These are phyloP conservation scores for Phyllosticta citribraziliensis DNA, from an alignment of 2,329 filamentous ascomycete species.

Conservation along the genomic window DNA sequence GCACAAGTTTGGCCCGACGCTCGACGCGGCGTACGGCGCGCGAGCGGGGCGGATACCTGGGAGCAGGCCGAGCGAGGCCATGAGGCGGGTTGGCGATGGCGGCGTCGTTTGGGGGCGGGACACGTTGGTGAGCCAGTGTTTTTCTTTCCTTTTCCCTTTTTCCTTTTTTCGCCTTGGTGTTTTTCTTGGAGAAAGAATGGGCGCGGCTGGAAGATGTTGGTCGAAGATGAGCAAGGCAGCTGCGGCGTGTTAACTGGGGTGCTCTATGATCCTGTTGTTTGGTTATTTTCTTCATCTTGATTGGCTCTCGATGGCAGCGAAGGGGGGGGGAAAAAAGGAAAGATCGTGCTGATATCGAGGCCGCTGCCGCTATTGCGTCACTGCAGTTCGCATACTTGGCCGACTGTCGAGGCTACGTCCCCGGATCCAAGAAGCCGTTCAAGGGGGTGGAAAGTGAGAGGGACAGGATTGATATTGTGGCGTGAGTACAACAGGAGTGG, in stretches of 20 bases:
- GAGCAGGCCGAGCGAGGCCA: background rate
- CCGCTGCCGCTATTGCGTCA: background rate
- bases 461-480: background rate
- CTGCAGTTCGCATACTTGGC: background rate
- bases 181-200: background rate
- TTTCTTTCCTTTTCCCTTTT: background rate
- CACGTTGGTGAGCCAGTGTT: background rate
- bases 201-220: background rate
- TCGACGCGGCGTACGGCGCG: background rate
- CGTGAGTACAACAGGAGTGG: background rate
- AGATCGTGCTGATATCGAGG: background rate
- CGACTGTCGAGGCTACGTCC: background rate
- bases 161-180: background rate
- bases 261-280: too few relatives aligned
- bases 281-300: too few relatives aligned
- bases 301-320: background rate
- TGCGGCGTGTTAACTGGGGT: too few relatives aligned
- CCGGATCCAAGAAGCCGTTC: background rate
- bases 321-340: background rate
- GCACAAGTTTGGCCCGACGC: background rate
- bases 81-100: background rate
- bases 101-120: background rate
- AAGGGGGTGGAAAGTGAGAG: background rate
- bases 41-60: slow-evolving; percentile 1
- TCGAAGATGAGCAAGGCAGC: too few relatives aligned